A percentile compares a stretch with the other conserved stretches of the same genome.
Conservation (phyloP, 2,329 filamentous ascomycete genomes). For the Aureobasidium sp. region DNA sequence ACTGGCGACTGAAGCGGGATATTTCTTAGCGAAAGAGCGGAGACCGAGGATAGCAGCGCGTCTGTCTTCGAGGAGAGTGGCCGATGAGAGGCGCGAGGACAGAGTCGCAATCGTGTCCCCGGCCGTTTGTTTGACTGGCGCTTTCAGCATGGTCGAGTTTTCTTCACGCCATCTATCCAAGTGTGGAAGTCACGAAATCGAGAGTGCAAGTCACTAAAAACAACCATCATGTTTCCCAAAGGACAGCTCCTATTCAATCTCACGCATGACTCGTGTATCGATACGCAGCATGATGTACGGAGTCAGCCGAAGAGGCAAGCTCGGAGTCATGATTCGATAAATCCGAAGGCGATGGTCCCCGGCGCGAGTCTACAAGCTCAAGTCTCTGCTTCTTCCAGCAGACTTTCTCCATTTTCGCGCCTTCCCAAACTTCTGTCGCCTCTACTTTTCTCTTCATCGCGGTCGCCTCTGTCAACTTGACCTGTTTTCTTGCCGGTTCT, state of each 20-base stretch:
- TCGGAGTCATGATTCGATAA: neutral
- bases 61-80: constrained; percentile 88
- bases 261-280: neutral
- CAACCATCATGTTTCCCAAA: neutral
- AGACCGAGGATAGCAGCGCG: constrained; percentile 87
- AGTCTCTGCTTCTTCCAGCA: neutral
- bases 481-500: neutral
- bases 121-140: constrained; percentile 91
- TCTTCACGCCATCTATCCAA: neutral
- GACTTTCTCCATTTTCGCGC: neutral
- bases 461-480: neutral
- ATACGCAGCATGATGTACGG: neutral
- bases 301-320: neutral
- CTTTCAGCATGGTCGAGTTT: constrained; percentile 41
- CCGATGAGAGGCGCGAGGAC: constrained; percentile 77
- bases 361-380: neutral
- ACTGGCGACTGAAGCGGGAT: constrained; percentile 89
- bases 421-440: neutral
- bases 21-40: constrained; percentile 92
- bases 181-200: no score
- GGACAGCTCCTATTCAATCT: neutral
- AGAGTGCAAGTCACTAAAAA: neutral
- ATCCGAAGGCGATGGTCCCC: neutral
- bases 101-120: constrained; percentile 88
- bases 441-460: no score